Evolutionary conservation across 192 early-diverging fungal species (phyloP).

Genomic region (Irineochytrium annulatum): DNA sequence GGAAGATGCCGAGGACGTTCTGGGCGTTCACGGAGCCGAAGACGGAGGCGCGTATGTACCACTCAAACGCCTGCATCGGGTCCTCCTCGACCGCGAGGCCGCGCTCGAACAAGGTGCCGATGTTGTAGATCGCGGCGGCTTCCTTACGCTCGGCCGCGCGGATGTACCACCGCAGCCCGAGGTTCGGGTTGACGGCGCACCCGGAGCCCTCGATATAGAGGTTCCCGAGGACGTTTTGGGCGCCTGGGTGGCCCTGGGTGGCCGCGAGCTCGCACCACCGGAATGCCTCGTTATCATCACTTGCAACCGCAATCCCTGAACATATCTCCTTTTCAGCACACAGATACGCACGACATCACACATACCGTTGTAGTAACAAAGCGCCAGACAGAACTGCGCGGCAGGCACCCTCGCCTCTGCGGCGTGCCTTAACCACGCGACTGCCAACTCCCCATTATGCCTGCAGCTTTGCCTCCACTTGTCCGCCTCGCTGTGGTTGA

Average conservation of each 20-base stretch:
- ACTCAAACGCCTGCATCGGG: constrained; percentile 33
- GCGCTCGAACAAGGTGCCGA: constrained; percentile 51
- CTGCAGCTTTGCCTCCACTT: constrained; percentile 17
- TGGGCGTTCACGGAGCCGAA: constrained; percentile 45
- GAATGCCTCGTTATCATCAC: constrained; percentile 36
- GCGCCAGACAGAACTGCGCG: constrained; percentile 51
- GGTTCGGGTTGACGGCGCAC: constrained; percentile 48
- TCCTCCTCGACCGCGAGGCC: constrained; percentile 45
- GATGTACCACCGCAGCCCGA: constrained; percentile 58
- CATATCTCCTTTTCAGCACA: neutral
- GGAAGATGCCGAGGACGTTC: constrained; percentile 47
- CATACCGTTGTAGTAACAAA: constrained; percentile 51
- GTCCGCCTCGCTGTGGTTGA: constrained; percentile 38
- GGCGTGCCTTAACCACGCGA: constrained; percentile 32
- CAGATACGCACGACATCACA: constrained; percentile 19
- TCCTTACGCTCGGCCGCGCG: constrained; percentile 45
- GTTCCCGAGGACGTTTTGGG: constrained; percentile 60
- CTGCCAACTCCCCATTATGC: constrained; percentile 2
- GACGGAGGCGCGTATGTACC: constrained; percentile 44
- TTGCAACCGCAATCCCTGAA: constrained; percentile 42
- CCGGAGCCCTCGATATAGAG: constrained; percentile 77
- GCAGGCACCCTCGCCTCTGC: constrained; percentile 36
- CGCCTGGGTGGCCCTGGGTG: constrained; percentile 38
- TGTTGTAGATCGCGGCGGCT: constrained; percentile 53
- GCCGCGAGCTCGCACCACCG: constrained; percentile 46